A percentile compares a stretch with the other conserved stretches of the same genome.
Evolutionary conservation across 305 asterid genomes (phyloP).

Genomic region (Fraxinus xanthoxyloides): DNA sequence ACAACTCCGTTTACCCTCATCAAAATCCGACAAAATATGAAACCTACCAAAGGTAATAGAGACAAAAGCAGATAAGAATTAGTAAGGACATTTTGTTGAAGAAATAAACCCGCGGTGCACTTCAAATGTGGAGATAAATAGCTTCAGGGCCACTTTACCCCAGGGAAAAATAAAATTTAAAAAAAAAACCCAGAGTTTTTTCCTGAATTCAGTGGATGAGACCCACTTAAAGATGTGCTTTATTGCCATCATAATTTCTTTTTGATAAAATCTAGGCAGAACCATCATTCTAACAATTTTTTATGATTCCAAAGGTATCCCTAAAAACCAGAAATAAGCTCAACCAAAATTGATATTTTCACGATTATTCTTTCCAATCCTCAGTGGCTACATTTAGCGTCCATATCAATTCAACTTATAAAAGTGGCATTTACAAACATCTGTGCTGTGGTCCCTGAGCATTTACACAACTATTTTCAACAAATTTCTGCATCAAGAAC

Average conservation of each 20-base stretch:
- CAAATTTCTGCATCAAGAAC: not conserved
- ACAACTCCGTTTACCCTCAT: slow-evolving; percentile 95
- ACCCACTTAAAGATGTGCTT: not conserved
- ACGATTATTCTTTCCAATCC: not conserved
- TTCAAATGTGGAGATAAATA: not conserved
- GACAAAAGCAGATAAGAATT: slow-evolving; percentile 11
- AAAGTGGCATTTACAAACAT: not conserved
- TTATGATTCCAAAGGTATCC: not conserved
- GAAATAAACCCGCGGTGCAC: not conserved
- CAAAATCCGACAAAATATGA: slow-evolving; percentile 77
- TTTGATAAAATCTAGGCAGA: not conserved
- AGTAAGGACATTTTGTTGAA: not conserved
- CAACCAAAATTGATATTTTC: not conserved
- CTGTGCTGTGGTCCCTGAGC: not conserved
- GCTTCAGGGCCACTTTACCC: not conserved
- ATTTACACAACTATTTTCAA: not conserved
- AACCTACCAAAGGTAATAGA: slow-evolving; percentile 57
- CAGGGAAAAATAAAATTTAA: not conserved
- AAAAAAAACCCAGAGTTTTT: not conserved
- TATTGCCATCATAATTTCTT: not conserved
- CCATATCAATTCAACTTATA: not conserved
- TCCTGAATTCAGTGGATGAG: not conserved
- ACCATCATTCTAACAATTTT: not conserved
- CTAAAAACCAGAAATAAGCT: not conserved
- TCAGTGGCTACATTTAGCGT: not conserved